Evolutionary conservation across 176 grass and related monocot genomes (phyloP).

Genomic region (Oryza coarctata): DNA sequence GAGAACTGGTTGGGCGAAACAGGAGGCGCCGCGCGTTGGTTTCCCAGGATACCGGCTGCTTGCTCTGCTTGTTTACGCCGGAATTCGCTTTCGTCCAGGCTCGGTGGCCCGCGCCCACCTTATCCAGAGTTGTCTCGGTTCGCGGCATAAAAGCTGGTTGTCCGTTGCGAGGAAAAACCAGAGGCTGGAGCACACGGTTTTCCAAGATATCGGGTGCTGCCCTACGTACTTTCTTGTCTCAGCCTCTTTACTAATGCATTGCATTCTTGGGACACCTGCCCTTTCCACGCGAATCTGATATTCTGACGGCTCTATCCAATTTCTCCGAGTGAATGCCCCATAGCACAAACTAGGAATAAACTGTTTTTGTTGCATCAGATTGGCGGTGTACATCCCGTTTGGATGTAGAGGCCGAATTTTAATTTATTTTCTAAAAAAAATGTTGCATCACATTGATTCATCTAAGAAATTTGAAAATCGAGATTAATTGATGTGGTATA

Average conservation of each 20-base stretch:
- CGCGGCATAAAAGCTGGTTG: no score
- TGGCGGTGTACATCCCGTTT: no score
- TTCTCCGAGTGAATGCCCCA: not conserved
- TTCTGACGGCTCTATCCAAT: not conserved
- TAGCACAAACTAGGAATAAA: no score
- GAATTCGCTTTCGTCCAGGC: no score
- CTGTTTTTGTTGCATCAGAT: no score
- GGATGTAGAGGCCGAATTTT: no score
- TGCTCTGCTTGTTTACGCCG: no score
- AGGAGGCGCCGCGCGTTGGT: not conserved
- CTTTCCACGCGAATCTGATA: not conserved
- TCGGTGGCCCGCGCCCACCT: no score
- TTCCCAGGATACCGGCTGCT: conserved; percentile 22
- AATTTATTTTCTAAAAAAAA: no score
- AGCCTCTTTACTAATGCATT: not conserved
- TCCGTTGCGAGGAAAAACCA: not conserved
- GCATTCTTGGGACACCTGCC: not conserved
- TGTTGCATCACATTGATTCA: no score
- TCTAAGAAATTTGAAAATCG: no score
- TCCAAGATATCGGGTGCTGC: not conserved
- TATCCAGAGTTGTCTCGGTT: not conserved
- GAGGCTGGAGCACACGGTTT: not conserved
- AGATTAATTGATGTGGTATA: no score
- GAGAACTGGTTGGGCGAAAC: not conserved
- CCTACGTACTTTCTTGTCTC: not conserved